Base-by-base conservation (phyloP, 208 protist genomes). In the Acanthamoeba royreba region DNA sequence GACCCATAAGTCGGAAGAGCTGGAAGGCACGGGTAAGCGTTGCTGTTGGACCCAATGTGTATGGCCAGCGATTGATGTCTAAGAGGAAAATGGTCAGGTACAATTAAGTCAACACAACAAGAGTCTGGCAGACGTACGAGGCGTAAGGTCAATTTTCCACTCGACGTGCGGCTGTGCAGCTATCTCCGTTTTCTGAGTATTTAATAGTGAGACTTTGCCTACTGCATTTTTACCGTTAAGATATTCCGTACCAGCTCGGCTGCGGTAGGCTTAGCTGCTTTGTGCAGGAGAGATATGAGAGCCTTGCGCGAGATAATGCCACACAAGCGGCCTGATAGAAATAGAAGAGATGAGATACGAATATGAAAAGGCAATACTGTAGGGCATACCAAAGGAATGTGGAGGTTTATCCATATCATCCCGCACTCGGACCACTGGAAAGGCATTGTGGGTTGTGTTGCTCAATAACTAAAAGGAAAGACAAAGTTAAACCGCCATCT, bases 1-100 rank as follows among this genome's bases (percentile, higher is more conserved):
- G 74, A 33, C 74, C 74, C 74, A 85, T 85, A n/a, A 85, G 74
- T 4, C 74, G 74, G 38, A 85, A 85, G 74, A 85, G 74, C 40
- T 46, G 74, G 46, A 55, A 85, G 8, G 46, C 74, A 15, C 43
- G 46, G 74, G 74, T 55, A 22, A 85, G 19, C 22, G 74, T 55
- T 3, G 74, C 74, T 8, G 40, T 53, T 33, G 74, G 43, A 15
- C 74, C 46, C 40, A 85, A 28, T 5, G 74, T 85, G 46, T 85
- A 85, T n/a, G 74, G 74, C 74, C 74, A 85, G 40, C 46, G 74
- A 33, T 85, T 85, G 35, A 53, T 85, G 74, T 53, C 74, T 85
- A 42, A 22, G 49, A 25, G 49, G 13, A 19, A 55, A 9, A 9
- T 9, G 49, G 49, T 55, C 49, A 9, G 49, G 49, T 55, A 9